A percentile compares a stretch with the other conserved stretches of the same genome.
Evolutionary conservation across 805 yeast genomes (phyloP).

Genomic region (Pichia thaimueangensis): DNA sequence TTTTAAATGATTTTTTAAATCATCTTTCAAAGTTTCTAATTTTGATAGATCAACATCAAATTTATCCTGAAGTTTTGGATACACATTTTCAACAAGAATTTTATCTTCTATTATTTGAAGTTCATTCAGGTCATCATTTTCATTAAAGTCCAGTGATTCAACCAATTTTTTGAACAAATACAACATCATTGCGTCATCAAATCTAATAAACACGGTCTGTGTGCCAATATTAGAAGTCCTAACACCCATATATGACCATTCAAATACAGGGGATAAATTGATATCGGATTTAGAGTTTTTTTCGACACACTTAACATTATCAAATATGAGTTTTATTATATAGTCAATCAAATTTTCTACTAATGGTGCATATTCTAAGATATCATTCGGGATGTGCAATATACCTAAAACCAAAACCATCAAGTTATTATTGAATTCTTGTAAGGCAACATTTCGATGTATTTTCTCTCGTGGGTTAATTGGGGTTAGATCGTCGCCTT

Average conservation of each 20-base stretch:
- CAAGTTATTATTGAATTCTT: slow-evolving; percentile 10
- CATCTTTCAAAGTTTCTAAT: background rate
- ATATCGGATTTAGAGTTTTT: slow-evolving; percentile 2
- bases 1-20: background rate
- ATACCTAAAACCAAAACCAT: slow-evolving; percentile 15
- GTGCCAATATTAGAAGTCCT: slow-evolving; percentile 13
- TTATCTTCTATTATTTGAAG: slow-evolving; percentile 7
- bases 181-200: slow-evolving; percentile 24
- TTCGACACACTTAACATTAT: background rate
- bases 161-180: slow-evolving; percentile 17
- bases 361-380: slow-evolving; percentile 14
- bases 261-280: slow-evolving; percentile 12
- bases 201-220: slow-evolving; percentile 22
- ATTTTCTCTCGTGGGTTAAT: background rate
- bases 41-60: background rate
- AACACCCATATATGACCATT: slow-evolving; percentile 22
- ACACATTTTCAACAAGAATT: background rate
- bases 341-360: slow-evolving; percentile 19
- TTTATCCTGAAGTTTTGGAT: background rate
- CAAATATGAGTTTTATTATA: background rate
- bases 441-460: background rate
- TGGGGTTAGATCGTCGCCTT: background rate
- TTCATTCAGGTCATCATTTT: background rate
- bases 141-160: slow-evolving; percentile 3
- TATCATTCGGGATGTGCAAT: slow-evolving; percentile 16